These are phyloP conservation scores for Erodium trifolium DNA, from an alignment of 441 rosid genomes.

Conservation along the genomic window DNA sequence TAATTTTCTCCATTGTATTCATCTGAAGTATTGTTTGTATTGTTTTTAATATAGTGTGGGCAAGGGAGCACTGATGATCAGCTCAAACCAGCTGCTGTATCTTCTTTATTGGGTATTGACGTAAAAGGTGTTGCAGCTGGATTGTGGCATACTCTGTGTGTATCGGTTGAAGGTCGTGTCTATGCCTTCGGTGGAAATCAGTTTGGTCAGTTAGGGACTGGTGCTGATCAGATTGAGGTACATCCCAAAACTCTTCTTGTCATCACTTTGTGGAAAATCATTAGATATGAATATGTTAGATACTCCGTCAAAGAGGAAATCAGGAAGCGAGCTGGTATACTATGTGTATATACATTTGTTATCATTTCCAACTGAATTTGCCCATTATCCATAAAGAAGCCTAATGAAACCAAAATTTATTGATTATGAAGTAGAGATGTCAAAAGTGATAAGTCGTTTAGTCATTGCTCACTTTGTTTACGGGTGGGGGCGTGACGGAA, in stretches of 20 bases:
- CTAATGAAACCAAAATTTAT: no score
- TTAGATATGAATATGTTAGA: no score
- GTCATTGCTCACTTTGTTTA: no score
- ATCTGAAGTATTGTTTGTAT: conserved; percentile 16
- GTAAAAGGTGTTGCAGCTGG: conserved; percentile 78
- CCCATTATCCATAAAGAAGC: no score
- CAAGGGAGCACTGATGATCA: conserved; percentile 95
- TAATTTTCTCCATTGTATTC: conserved; percentile 11
- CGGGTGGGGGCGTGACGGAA: no score
- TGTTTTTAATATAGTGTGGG: conserved; percentile 53
- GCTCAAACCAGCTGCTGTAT: conserved; percentile 71
- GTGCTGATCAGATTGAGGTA: conserved; percentile 97
- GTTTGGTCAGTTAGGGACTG: conserved; percentile 96
- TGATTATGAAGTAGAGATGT: no score
- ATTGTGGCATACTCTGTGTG: conserved; percentile 86
- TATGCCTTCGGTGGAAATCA: conserved; percentile 98
- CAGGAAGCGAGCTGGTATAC: no score
- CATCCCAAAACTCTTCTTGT: background rate
- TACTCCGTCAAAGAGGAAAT: no score
- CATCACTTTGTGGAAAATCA: no score
- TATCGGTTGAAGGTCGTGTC: conserved; percentile 77
- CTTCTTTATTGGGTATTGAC: conserved; percentile 68
- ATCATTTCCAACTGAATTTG: no score
- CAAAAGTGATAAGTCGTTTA: no score
- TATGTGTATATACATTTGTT: no score